A percentile compares a stretch with the other conserved stretches of the same genome.
phyloP scores from a whole-genome alignment of 2,329 filamentous ascomycete genomes.

The Trichophyton rubrum region DNA sequence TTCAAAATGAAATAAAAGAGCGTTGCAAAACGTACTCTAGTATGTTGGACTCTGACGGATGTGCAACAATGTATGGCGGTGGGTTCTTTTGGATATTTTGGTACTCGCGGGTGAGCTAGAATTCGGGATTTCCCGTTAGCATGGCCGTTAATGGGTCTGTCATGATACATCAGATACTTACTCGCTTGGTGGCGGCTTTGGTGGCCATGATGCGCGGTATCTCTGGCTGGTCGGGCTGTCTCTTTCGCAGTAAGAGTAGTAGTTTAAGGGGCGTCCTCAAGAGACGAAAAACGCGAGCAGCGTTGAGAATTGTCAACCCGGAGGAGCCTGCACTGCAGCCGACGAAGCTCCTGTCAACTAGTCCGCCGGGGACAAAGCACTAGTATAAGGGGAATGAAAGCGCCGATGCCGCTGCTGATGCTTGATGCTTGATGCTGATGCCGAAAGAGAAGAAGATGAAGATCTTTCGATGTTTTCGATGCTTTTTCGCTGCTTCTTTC shows the following conservation, averaged over 20 bases:
- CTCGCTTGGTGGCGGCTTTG: constrained; percentile 59
- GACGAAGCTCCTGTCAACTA: no score
- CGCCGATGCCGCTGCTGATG: no score
- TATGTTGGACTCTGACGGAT: constrained; percentile 83
- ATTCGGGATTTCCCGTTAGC: constrained; percentile 3
- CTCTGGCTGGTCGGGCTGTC: not conserved
- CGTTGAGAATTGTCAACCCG: no score
- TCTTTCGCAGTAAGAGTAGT: not conserved
- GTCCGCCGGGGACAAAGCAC: no score
- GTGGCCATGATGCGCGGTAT: constrained; percentile 46
- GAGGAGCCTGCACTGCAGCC: no score
- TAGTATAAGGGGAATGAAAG: no score
- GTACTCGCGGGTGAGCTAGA: constrained; percentile 51
- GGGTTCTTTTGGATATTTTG: constrained; percentile 58
- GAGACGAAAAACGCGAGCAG: no score
- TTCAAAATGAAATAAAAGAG: not conserved
- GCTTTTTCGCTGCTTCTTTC: not conserved
- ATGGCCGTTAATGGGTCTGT: not conserved
- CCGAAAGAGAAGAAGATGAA: not conserved
- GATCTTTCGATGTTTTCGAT: not conserved
- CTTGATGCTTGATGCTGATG: no score
- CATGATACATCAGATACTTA: constrained; percentile 28
- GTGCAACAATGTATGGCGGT: constrained; percentile 76
- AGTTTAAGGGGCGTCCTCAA: no score
- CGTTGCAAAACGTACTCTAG: constrained; percentile 51